These are phyloP conservation scores for Nyctanthes arbortristis DNA, from an alignment of 257 asterid genomes.

Conservation along the genomic window DNA sequence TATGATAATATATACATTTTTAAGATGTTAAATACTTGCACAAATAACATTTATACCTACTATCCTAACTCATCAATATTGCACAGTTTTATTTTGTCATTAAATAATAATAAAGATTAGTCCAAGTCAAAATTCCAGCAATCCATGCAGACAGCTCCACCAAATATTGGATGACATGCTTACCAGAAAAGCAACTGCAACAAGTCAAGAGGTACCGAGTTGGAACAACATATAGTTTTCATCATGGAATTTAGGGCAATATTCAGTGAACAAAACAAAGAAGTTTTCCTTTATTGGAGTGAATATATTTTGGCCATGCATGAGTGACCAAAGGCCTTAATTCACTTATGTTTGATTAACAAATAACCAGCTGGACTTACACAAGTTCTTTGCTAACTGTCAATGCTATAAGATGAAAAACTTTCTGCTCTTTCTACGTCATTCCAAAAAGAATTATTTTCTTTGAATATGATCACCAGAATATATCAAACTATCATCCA, in stretches of 20 bases:
- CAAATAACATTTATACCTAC: not conserved
- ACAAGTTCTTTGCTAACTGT: not conserved
- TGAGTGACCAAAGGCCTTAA: not conserved
- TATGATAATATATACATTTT: constrained; percentile 1
- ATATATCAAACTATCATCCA: not conserved
- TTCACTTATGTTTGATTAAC: not conserved
- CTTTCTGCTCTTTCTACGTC: not conserved
- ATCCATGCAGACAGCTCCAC: not conserved
- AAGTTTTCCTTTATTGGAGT: not conserved
- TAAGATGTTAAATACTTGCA: constrained; percentile 15
- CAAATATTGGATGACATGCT: not conserved
- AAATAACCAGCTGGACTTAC: not conserved
- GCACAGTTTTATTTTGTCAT: not conserved
- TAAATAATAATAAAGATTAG: not conserved
- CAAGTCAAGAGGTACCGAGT: not conserved
- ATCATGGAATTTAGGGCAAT: not conserved
- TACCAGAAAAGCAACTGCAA: not conserved
- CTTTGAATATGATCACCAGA: not conserved
- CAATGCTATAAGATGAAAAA: not conserved
- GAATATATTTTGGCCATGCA: not conserved
- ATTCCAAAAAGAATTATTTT: not conserved
- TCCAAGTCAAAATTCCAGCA: not conserved
- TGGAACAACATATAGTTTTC: not conserved
- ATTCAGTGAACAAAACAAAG: not conserved
- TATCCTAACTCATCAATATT: not conserved